Base-by-base conservation (phyloP, 257 asterid genomes). In the Solanum clarkiae region DNA sequence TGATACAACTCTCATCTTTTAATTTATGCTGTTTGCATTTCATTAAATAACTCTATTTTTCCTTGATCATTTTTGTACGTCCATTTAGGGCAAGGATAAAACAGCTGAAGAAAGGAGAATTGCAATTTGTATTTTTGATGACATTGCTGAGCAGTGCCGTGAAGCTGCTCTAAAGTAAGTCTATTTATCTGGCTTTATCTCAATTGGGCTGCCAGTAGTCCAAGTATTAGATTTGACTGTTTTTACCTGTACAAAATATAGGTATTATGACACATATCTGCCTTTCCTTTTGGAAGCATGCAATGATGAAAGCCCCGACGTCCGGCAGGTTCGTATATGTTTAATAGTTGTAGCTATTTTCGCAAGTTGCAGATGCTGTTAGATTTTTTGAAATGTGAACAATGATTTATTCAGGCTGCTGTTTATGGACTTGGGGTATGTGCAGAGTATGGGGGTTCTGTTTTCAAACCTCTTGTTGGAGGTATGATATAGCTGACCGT, bases 221-320 rank as follows among this genome's bases (percentile, higher is more conserved):
- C 86, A 84, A 85, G 79, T 77, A 53, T 9, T 77, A 53, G 26
- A 77, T 68, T 44, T 57, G 62, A 45, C 74, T 72, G 32, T 32
- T 53, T 10, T 26, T 87, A 86, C 72, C 24, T 80, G 44, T 70
- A 53, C 55, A 80, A 81, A 26, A 84, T 91, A 97, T 91, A 97
- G 99, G 93, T 97, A 97, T 87, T 97, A 97, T 85, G 98, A 94
- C 81, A 92, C 97, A 5, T 86, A 94, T 91, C 96, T 97, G 84
- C 99, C 99, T 75, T 97, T 97, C 87, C 97, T 97, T 85, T 89
- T 97, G 93, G 98, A 97, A 90, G 99, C 99, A 49, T 97, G 98
- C 92, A 95, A 92, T 86, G 99, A 97, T 56, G 99, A 94, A 81
- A 94, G 91, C 86, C 85, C 99, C 11, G 99, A 97, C 85, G 96